phyloP scores from a whole-genome alignment of 2,329 filamentous ascomycete species.

The Diaporthe citrichinensis region DNA sequence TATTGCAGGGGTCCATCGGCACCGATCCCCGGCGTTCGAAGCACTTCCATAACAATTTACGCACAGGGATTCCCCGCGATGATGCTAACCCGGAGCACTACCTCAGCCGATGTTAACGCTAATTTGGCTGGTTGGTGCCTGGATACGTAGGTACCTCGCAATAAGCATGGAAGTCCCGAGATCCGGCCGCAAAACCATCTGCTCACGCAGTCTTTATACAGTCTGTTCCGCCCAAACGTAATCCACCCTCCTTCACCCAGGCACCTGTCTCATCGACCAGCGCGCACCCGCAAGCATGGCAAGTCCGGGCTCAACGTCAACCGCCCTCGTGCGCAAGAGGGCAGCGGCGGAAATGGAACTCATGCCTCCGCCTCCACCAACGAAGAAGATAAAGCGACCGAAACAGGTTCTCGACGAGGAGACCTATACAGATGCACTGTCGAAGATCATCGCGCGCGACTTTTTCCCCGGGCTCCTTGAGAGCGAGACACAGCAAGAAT shows the following conservation, averaged over 20 bases:
- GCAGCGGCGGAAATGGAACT: constrained; percentile 73
- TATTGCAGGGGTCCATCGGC: constrained; percentile 32
- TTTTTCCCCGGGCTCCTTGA: constrained; percentile 95
- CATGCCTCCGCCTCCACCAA: constrained; percentile 88
- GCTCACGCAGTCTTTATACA: background rate
- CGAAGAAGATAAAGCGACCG: constrained; percentile 93
- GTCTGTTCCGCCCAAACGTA: background rate
- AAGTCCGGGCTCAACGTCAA: constrained; percentile 54
- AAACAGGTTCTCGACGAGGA: constrained; percentile 93
- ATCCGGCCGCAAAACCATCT: background rate
- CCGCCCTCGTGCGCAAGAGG: constrained; percentile 77
- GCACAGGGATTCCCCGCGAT: constrained; percentile 27
- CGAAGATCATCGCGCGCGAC: constrained; percentile 94
- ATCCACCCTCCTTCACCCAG: background rate
- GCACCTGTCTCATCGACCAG: background rate
- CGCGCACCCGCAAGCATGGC: constrained; percentile 34
- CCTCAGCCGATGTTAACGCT: background rate
- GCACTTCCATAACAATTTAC: constrained; percentile 1
- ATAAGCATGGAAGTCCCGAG: background rate
- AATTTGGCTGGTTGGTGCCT: background rate
- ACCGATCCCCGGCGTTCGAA: constrained; percentile 31
- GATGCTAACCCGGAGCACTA: constrained; percentile 9
- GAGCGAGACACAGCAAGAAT: constrained; percentile 89
- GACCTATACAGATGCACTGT: constrained; percentile 89
- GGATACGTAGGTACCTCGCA: background rate